Conservation (phyloP, 208 protist genomes). For the Trypanosoma lewisi region DNA sequence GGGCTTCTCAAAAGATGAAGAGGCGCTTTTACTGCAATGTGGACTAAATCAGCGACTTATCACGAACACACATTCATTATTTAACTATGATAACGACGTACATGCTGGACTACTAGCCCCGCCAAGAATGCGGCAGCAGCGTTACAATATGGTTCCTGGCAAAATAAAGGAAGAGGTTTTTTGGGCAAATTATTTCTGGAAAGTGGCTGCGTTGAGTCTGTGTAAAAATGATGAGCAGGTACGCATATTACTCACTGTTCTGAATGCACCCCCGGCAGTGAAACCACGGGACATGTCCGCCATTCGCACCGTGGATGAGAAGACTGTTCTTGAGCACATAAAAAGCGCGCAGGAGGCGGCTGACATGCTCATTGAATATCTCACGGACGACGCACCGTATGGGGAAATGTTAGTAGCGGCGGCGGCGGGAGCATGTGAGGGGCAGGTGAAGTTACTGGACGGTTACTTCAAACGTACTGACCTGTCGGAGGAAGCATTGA, state of each 20-base stretch:
- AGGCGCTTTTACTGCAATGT: conserved; percentile 52
- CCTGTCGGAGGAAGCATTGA: conserved; percentile 32
- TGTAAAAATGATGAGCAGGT: conserved; percentile 68
- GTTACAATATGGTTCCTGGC: conserved; percentile 70
- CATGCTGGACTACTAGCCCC: conserved; percentile 55
- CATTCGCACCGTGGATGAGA: conserved; percentile 29
- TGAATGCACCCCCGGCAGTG: conserved; percentile 54
- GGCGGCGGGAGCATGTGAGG: conserved; percentile 38
- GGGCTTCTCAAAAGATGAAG: conserved; percentile 43
- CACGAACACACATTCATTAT: conserved; percentile 33
- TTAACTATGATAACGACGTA: conserved; percentile 63
- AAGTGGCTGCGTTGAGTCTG: conserved; percentile 54
- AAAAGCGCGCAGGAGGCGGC: conserved; percentile 43
- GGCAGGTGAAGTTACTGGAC: conserved; percentile 40
- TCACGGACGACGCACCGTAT: conserved; percentile 29
- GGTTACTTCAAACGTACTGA: conserved; percentile 37
- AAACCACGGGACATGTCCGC: conserved; percentile 19
- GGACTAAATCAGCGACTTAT: conserved; percentile 46
- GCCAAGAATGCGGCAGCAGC: conserved; percentile 41
- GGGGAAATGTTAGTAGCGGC: conserved; percentile 38
- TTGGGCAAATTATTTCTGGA: conserved; percentile 88
- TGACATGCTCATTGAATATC: conserved; percentile 51
- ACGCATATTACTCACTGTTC: conserved; percentile 45
- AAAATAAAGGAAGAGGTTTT: conserved; percentile 70
- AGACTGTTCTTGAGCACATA: conserved; percentile 30